Conservation (phyloP, 345 rosid genomes). For the Sisymbrium irio region DNA sequence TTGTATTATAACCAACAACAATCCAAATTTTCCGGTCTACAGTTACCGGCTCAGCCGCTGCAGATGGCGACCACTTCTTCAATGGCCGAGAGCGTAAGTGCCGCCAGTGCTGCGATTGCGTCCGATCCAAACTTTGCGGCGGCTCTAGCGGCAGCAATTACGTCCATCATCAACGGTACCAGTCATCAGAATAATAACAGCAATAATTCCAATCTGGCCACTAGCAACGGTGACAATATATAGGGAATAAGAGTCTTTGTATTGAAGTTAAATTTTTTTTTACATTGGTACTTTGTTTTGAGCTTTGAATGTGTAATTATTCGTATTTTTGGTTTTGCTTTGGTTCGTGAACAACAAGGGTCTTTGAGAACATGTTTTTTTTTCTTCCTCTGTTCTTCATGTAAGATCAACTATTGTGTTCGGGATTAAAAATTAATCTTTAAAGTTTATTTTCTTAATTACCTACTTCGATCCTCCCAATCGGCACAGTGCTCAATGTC, state of each 20-base stretch:
- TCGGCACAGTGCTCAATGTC: too few relatives aligned
- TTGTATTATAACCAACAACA: conserved; percentile 57
- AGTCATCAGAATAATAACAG: conserved; percentile 25
- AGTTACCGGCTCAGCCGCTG: conserved; percentile 46
- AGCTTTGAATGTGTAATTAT: conserved; percentile 30
- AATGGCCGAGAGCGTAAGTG: conserved; percentile 57
- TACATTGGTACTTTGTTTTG: conserved; percentile 9
- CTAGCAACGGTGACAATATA: conserved; percentile 28
- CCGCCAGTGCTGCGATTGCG: conserved; percentile 68
- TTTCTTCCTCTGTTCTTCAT: conserved; percentile 19
- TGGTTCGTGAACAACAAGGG: conserved; percentile 16
- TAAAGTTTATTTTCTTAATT: neutral
- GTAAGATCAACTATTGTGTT: conserved; percentile 29
- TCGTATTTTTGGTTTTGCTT: neutral
- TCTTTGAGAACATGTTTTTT: conserved; percentile 22
- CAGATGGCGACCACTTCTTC: conserved; percentile 35
- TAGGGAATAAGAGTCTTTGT: conserved; percentile 28
- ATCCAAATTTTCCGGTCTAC: conserved; percentile 89
- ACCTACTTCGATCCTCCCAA: too few relatives aligned
- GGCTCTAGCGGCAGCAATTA: conserved; percentile 91
- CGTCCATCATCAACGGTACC: conserved; percentile 68
- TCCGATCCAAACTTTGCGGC: conserved; percentile 93
- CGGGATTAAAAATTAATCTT: neutral
- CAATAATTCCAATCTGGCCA: conserved; percentile 31
- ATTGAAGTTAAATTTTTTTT: conserved; percentile 11